Conservation (phyloP, 2,329 filamentous ascomycete genomes). For the Triangularia verruculosa region DNA sequence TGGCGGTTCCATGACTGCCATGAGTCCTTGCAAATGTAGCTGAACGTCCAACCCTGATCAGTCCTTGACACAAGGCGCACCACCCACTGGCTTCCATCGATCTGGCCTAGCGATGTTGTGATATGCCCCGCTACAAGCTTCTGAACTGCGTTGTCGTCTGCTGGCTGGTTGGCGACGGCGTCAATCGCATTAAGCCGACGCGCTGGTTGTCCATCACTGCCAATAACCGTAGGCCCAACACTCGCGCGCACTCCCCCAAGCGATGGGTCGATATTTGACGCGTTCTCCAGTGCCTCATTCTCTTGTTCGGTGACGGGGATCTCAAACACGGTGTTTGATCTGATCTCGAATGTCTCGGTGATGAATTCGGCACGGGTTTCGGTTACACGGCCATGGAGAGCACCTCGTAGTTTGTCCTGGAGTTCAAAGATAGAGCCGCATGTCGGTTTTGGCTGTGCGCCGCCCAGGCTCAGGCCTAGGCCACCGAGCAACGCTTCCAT, state of each 20-base stretch:
- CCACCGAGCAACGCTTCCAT: constrained; percentile 36
- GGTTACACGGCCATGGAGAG: constrained; percentile 43
- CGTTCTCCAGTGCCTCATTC: constrained; percentile 32
- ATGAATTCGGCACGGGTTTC: constrained; percentile 50
- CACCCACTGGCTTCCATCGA: constrained; percentile 50
- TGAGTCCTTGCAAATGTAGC: constrained; percentile 53
- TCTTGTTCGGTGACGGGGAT: constrained; percentile 39
- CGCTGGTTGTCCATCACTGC: constrained; percentile 28
- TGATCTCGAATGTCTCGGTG: constrained; percentile 46
- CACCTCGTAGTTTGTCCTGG: constrained; percentile 41
- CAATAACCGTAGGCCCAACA: constrained; percentile 9
- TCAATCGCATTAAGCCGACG: constrained; percentile 45
- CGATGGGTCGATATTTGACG: constrained; percentile 33
- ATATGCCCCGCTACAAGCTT: constrained; percentile 49
- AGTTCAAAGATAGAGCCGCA: constrained; percentile 47
- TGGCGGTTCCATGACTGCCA: constrained; percentile 49
- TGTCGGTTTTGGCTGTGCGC: constrained; percentile 29
- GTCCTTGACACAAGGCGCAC: constrained; percentile 44
- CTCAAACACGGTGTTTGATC: constrained; percentile 43
- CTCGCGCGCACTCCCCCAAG: constrained; percentile 32
- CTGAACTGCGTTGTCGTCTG: constrained; percentile 48
- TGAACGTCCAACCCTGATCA: constrained; percentile 52
- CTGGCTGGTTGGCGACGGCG: constrained; percentile 47
- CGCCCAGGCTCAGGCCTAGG: constrained; percentile 26
- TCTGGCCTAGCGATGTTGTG: constrained; percentile 39